Conservation (phyloP, 176 grass and related monocot genomes). For the Ananas comosus region DNA sequence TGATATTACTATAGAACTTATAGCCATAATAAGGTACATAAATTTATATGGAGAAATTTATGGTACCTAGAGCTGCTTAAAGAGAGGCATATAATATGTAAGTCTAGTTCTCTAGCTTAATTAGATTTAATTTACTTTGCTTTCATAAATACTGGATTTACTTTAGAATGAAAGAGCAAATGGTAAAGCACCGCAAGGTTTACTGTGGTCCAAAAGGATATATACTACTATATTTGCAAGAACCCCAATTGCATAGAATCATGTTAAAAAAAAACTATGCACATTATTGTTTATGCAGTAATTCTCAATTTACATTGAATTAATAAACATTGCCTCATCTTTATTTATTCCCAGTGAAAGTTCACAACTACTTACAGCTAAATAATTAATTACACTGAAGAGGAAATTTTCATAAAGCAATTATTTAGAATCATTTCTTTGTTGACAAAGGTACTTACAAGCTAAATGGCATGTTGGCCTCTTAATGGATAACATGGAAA, state of each 20-base stretch:
- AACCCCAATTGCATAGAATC: too few species aligned
- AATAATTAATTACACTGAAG: not conserved
- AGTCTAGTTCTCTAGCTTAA: not conserved
- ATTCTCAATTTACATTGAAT: too few species aligned
- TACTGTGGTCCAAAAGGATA: too few species aligned
- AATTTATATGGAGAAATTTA: not conserved
- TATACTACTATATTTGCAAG: too few species aligned
- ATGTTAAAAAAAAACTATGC: too few species aligned
- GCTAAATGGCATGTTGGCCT: not conserved
- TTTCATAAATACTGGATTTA: too few species aligned
- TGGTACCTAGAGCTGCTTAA: not conserved
- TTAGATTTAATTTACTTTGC: not conserved
- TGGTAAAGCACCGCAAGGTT: too few species aligned
- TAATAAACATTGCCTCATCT: too few species aligned
- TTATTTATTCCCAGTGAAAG: too few species aligned
- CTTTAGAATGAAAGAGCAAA: too few species aligned
- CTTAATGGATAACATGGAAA: not conserved
- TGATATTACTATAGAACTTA: not conserved
- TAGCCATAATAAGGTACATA: not conserved
- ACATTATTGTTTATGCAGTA: too few species aligned
- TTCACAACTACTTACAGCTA: too few species aligned
- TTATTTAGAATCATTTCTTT: conserved; percentile 5
- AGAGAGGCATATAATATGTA: not conserved
- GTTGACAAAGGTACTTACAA: not conserved
- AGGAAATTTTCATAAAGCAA: not conserved